Base-by-base conservation (phyloP, 495 filamentous ascomycete species). In the Coniosporium apollinis region DNA sequence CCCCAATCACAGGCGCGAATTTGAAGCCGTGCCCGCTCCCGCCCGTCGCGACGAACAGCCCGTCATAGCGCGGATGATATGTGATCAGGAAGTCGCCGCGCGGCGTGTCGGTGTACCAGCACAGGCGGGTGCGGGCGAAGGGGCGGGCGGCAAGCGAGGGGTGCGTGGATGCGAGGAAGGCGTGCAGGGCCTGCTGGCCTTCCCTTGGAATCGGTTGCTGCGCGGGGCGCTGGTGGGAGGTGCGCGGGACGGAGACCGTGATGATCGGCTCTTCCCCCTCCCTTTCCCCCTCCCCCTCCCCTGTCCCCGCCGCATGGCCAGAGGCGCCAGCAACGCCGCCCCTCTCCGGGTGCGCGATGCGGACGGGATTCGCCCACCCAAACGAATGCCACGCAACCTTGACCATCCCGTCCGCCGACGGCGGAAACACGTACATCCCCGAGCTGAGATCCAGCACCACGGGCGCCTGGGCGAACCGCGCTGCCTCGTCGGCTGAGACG, bases 11-110 rank as follows among this genome's bases (percentile, higher is more conserved):
- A 2, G 85, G 85, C 53, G 92, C 55, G 53, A 93, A 93, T 52
- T 93, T 93, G 60, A 78, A 93, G 3, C 54, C 85, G 52, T 94
- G 86, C 2, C 85, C 85, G 46, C 75, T 82, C 10, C 80, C 85
- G 10, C 85, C 85, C 0, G 80, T 87, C 1, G 82, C 78, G 10
- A 94, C 48, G 54, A 93, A 85, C 14, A 93, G 58, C 9, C 69
- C 67, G 17, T 64, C 46, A 50, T 71, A 70, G 6, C 54, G 48
- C 0, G 83, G 83, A 42, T 89, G 80, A 42, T 79, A 81, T 36
- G 72, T 67, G 38, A 92, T 66, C 20, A 94, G 59, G 60, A 85
- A 94, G 52, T 92, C 78, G 4, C 71, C 81, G 11, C 66, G 72
- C 5, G 79, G 66, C 10, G 46, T 48, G 60, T 92, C 85, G 5